phyloP scores from a whole-genome alignment of 805 yeast genomes.

The Wickerhamomyces ciferrii region DNA sequence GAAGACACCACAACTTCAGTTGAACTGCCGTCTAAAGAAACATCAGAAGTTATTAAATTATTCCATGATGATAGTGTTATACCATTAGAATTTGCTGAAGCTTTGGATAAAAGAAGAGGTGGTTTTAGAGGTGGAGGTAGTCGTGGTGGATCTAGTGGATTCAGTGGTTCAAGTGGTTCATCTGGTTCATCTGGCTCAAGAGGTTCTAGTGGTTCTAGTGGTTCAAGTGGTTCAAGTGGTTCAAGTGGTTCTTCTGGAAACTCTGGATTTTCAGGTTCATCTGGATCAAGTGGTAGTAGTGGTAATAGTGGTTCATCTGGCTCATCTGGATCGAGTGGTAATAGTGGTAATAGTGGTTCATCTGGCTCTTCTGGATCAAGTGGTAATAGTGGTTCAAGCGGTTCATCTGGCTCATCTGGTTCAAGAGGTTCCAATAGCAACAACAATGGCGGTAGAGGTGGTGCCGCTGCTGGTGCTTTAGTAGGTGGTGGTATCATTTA shows the following conservation, averaged over 20 bases:
- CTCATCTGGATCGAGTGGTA: background rate
- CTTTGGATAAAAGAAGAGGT: background rate
- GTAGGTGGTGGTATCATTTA: background rate
- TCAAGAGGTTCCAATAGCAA: too few relatives aligned
- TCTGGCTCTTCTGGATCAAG: background rate
- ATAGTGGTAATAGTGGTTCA: background rate
- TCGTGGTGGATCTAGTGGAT: background rate
- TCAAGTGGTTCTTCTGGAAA: background rate
- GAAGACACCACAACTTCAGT: background rate
- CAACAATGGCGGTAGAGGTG: background rate
- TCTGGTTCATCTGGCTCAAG: background rate
- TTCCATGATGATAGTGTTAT: background rate
- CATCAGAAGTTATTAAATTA: background rate
- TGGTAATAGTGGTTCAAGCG: background rate
- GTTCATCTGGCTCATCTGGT: background rate
- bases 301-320: background rate
- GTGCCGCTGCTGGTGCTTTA: background rate
- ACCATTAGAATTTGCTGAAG: background rate
- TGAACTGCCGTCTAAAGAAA: background rate
- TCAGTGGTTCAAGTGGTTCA: background rate
- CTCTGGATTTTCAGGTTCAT: background rate
- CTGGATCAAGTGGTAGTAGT: background rate
- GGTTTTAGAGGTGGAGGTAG: background rate
- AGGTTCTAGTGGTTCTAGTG: background rate
- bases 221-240: background rate